Evolutionary conservation across 2,329 filamentous ascomycete genomes (phyloP), one percentile per base, ranked within the genome.

Genomic region (Dactylellina sp.): DNA sequence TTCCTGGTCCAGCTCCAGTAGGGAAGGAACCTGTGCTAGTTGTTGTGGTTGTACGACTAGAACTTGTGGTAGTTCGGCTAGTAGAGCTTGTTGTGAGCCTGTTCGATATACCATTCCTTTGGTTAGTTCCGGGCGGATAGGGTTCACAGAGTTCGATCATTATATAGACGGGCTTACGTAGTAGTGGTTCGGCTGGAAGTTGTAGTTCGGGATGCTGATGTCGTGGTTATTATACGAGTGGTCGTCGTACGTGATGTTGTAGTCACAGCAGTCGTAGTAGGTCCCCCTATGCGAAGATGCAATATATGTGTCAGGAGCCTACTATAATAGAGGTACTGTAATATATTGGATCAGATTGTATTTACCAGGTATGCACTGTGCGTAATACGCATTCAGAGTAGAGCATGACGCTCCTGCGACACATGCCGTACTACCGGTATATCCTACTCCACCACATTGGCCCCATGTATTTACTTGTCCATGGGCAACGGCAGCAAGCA

Each of bases 1-100:
- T 80, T 5, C 83, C 83, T 0, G 82, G 82, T 0, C 81, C 81
- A 4, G 47, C 32, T 7, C 42, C 46, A n/a, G 55, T 28, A n/a
- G 35, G 20, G 14, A 28, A n/a, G 24, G 53, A 24, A 1, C 39
- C 39, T 14, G 22, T n/a, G 35, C 2, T 63, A 7, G 35, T 53
- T 4, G 28, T 63, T n/a, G 46, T 52, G 40, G 6, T 32, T 22
- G 18, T 22, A 44, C 22, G 20, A 12, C 25, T 61, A 16, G 57
- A 49, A 14, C 16, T 35, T 9, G 7, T 50, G 57, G 57, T 49
- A 14, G 42, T 61, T 7, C 7, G 39, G 16, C 24, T 16, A 14
- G 42, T 50, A 4, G 44, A 39, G 12, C 16, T 61, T 11, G 42
- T 46, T 16, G 11, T 46, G 2, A 9, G 42, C 16, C 42, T 46